These are phyloP conservation scores for Polyporus arcularius DNA, from an alignment of 768 basidiomycete genomes.

Conservation along the genomic window DNA sequence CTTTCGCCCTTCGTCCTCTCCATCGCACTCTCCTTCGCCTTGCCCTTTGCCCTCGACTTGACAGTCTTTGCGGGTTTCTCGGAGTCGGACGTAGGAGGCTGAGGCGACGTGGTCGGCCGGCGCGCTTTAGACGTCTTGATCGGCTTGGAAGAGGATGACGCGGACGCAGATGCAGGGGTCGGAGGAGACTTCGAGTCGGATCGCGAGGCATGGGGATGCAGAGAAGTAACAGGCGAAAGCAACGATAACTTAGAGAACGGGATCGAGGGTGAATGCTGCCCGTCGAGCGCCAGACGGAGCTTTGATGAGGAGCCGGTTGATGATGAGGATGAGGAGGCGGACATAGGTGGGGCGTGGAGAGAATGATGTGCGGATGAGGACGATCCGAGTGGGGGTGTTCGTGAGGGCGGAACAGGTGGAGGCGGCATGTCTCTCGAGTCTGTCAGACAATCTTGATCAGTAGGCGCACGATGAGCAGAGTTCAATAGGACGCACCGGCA, in stretches of 20 bases:
- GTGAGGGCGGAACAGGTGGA: slow-evolving; percentile 47
- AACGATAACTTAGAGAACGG: slow-evolving; percentile 57
- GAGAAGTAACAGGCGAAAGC: slow-evolving; percentile 34
- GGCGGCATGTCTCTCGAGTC: slow-evolving; percentile 50
- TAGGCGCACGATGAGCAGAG: not conserved
- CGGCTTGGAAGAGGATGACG: not conserved
- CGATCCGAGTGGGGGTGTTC: slow-evolving; percentile 40
- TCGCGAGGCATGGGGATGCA: not conserved
- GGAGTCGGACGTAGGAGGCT: not conserved
- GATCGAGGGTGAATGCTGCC: slow-evolving; percentile 42
- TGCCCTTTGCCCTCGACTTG: not conserved
- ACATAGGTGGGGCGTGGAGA: slow-evolving; percentile 14
- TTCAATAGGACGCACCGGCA: slow-evolving; percentile 14
- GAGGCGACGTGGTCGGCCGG: not conserved
- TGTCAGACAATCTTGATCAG: slow-evolving; percentile 16
- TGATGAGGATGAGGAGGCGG: not conserved
- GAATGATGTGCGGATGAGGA: slow-evolving; percentile 13
- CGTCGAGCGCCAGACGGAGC: not conserved
- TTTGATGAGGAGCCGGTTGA: not conserved
- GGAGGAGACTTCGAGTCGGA: slow-evolving; percentile 11
- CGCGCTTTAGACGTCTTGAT: slow-evolving; percentile 1
- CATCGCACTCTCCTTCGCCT: not conserved
- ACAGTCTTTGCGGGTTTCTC: slow-evolving; percentile 5
- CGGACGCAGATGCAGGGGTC: not conserved
- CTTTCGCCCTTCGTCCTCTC: not conserved